A percentile compares a stretch with the other conserved stretches of the same genome.
These are phyloP conservation scores for Schizopora paradoxa DNA, from an alignment of 1,284 basidiomycete genomes.

Conservation along the genomic window DNA sequence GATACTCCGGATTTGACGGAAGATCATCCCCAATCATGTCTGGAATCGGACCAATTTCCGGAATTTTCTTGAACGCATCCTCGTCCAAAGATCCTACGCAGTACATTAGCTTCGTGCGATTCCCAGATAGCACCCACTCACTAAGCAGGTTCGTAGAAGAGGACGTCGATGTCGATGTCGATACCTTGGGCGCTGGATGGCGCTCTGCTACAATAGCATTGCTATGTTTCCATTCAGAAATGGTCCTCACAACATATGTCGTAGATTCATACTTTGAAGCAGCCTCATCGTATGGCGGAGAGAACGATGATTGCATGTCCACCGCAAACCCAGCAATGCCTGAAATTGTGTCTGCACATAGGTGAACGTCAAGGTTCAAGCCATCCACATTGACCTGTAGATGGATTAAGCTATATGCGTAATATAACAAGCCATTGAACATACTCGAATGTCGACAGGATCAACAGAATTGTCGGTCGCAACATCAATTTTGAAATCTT, in stretches of 20 bases:
- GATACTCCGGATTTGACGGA: slow-evolving; percentile 82
- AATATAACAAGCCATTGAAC: slow-evolving; percentile 19
- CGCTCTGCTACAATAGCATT: neutral
- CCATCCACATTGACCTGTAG: slow-evolving; percentile 45
- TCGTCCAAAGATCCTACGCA: slow-evolving; percentile 63
- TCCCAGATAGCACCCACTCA: slow-evolving; percentile 12
- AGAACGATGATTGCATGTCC: slow-evolving; percentile 41
- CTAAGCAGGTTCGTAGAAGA: slow-evolving; percentile 11
- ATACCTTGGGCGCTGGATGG: slow-evolving; percentile 23
- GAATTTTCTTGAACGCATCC: slow-evolving; percentile 69
- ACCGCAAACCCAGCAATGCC: slow-evolving; percentile 47
- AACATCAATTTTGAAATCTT: slow-evolving; percentile 41
- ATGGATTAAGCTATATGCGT: neutral
- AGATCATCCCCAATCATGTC: slow-evolving; percentile 93
- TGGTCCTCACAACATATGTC: too few relatives aligned
- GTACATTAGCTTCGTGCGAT: slow-evolving; percentile 14
- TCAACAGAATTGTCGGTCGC: slow-evolving; percentile 28
- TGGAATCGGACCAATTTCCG: slow-evolving; percentile 70
- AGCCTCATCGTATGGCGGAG: slow-evolving; percentile 27
- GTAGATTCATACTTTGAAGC: slow-evolving; percentile 33
- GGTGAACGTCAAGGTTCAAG: slow-evolving; percentile 45
- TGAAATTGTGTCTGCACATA: slow-evolving; percentile 65
- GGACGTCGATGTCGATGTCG: slow-evolving; percentile 17
- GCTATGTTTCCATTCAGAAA: neutral
- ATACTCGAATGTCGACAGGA: slow-evolving; percentile 37